Evolutionary conservation across 2,329 filamentous ascomycete species (phyloP), one percentile per base, ranked within the genome.

Genomic region (Myriosclerotinia curreyana): DNA sequence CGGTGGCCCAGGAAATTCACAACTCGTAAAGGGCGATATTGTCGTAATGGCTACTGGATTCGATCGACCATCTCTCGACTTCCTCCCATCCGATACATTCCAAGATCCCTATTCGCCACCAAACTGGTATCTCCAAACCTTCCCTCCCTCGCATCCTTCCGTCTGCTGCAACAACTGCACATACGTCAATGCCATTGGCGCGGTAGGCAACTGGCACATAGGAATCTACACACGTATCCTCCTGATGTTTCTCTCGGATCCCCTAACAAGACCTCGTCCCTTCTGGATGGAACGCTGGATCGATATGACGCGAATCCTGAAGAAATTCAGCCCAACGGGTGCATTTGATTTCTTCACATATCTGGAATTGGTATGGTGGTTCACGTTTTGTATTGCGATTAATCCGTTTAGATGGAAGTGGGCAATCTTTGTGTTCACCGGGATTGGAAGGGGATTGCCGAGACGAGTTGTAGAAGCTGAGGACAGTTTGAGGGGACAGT

Each of bases 351-450:
- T 96, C 78, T 95, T 96, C 74, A 96, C 92, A 0, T 96, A 96
- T 71, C 82, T 89, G 0, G 92, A 96, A 76, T 78, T 96, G 59
- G 73, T 95, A 5, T 96, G 90, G 80, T 96, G 91, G 92, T 95
- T 94, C 69, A 74, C 86, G 7, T 96, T 95, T 72, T 88, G 88
- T 64, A 86, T 94, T 50, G 78, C 82, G 5, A 82, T 95, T 71
- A 96, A 96, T 73, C 92, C 92, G 0, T 96, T 96, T 76, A 80
- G 91, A 11, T 96, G 91, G 91, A 96, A 96, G 79, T 96, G 91
- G 92, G 90, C 88, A 0, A 74, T 87, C 0, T 96, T 96, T 73
- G 90, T 96, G 20, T 87, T 96, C 71, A 89, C 89, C 66, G 91
- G 92, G 0, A 74, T 94, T 38, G 90, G 89, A 0, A 80, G 83